phyloP scores from a whole-genome alignment of 331 rosid species.

The Telfairia occidentalis region DNA sequence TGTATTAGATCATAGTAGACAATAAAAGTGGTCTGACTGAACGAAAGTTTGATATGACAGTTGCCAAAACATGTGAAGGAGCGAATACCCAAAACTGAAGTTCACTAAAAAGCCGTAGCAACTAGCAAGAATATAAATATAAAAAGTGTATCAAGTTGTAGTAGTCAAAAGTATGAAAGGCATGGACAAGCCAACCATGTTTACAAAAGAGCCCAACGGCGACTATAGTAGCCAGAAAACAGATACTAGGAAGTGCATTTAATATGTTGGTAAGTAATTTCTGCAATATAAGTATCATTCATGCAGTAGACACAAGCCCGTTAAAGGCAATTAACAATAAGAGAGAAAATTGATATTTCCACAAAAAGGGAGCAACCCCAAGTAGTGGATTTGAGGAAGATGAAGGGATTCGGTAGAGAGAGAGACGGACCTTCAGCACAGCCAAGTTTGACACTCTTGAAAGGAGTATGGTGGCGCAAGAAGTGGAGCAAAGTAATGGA shows the following conservation, averaged over 20 bases:
- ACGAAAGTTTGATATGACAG: too few species aligned
- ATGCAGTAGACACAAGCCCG: background rate
- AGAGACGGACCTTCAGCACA: constrained; percentile 64
- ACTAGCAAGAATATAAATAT: background rate
- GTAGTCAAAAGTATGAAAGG: background rate
- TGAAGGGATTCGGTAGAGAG: background rate
- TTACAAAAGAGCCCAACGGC: background rate
- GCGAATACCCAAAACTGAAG: background rate
- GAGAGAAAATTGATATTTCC: too few species aligned
- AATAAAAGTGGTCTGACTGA: background rate
- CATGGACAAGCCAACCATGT: background rate
- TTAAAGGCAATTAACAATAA: background rate
- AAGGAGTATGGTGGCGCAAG: constrained; percentile 52
- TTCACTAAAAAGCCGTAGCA: background rate
- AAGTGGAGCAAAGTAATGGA: constrained; percentile 65
- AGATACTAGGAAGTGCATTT: background rate
- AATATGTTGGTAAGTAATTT: background rate
- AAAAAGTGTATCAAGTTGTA: background rate
- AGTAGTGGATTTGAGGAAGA: background rate
- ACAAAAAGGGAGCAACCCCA: background rate
- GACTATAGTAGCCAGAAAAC: background rate
- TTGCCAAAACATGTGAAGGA: background rate
- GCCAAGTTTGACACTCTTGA: constrained; percentile 77
- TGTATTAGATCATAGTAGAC: background rate
- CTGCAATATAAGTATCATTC: background rate